Percentiles rank a stretch among this genome's conserved stretches.
phyloP scores from a whole-genome alignment of 345 rosid genomes.

The Lepidium aucheri region DNA sequence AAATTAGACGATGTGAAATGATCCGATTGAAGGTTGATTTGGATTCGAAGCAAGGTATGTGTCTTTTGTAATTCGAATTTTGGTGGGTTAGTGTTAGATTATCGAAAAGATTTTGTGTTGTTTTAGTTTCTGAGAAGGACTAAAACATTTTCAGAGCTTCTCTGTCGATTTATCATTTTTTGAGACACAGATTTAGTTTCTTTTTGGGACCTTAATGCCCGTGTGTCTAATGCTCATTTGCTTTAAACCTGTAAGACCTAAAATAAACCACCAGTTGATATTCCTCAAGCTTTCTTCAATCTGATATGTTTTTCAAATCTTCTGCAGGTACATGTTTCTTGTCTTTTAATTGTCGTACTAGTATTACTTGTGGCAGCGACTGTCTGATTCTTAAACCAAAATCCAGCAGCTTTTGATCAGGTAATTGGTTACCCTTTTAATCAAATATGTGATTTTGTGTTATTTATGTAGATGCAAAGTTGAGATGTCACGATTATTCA shows the following conservation, averaged over 20 bases:
- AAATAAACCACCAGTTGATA: not conserved
- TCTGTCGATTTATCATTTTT: too few relatives aligned
- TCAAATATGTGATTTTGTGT: not conserved
- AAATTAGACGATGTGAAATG: too few relatives aligned
- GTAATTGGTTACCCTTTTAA: not conserved
- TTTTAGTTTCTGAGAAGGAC: too few relatives aligned
- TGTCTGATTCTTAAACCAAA: not conserved
- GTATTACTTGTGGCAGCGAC: not conserved
- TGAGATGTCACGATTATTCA: not conserved
- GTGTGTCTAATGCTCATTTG: not conserved
- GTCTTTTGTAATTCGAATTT: too few relatives aligned
- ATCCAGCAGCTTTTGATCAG: not conserved
- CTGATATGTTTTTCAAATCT: too few relatives aligned
- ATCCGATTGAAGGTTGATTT: too few relatives aligned
- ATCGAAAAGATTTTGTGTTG: too few relatives aligned
- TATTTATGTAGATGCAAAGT: not conserved
- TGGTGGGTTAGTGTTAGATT: too few relatives aligned
- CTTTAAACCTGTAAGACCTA: not conserved
- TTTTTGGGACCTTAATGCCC: too few relatives aligned
- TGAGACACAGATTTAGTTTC: too few relatives aligned
- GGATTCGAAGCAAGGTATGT: too few relatives aligned
- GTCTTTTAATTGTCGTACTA: not conserved
- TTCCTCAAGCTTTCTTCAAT: not conserved
- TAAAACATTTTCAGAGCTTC: too few relatives aligned
- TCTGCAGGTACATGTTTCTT: not conserved